Conservation (phyloP, 371 early-diverging fungal species). For the Blyttiomyces sp. region DNA sequence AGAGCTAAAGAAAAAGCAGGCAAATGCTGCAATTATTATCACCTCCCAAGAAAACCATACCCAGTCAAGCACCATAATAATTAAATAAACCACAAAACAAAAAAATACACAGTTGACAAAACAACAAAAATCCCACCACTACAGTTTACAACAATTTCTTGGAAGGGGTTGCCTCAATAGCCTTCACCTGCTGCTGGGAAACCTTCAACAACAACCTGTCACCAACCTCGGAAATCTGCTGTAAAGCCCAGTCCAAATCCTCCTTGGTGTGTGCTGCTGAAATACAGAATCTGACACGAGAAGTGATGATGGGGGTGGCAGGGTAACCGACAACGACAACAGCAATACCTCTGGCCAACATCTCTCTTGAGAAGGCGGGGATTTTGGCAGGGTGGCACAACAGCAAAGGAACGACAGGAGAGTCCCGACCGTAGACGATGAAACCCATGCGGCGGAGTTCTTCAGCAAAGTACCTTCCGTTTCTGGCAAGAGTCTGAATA, state of each 20-base stretch:
- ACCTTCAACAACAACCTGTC: slow-evolving; percentile 43
- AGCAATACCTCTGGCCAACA: slow-evolving; percentile 88
- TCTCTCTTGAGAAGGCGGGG: slow-evolving; percentile 93
- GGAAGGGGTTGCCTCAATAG: no score
- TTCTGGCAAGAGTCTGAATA: slow-evolving; percentile 81
- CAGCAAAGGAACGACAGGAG: slow-evolving; percentile 97
- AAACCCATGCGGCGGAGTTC: slow-evolving; percentile 88
- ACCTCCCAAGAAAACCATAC: neutral
- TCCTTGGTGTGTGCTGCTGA: slow-evolving; percentile 93
- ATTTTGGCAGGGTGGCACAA: slow-evolving; percentile 98
- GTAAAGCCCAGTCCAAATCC: slow-evolving; percentile 76
- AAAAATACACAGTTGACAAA: neutral
- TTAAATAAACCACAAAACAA: neutral
- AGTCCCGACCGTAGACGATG: slow-evolving; percentile 91
- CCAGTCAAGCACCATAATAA: neutral
- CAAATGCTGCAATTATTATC: no score
- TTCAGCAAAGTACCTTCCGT: slow-evolving; percentile 82
- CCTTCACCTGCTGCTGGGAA: slow-evolving; percentile 10
- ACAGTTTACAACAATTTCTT: neutral
- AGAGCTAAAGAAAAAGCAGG: no score
- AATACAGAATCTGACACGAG: slow-evolving; percentile 96
- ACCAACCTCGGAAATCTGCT: slow-evolving; percentile 46
- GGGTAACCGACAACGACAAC: slow-evolving; percentile 99
- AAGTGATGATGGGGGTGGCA: slow-evolving; percentile 77
- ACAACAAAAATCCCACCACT: neutral